These are phyloP conservation scores for Aspergillus intermedius DNA, from an alignment of 2,329 filamentous ascomycete species.

Conservation along the genomic window DNA sequence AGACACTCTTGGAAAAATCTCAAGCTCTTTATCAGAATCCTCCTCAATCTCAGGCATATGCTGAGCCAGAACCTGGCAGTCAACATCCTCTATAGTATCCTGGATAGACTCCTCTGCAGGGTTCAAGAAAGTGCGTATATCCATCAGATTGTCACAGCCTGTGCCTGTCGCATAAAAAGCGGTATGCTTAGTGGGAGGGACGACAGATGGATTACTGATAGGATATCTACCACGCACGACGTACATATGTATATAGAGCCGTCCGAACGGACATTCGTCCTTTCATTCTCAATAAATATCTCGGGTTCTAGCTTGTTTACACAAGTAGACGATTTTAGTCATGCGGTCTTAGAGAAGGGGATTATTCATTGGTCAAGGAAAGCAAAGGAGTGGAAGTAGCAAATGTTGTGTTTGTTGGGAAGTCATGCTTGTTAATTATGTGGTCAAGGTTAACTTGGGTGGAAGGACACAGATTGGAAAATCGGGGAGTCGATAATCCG, in stretches of 20 bases:
- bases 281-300: too few relatives aligned
- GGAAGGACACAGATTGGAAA: too few relatives aligned
- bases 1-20: background rate
- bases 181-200: too few relatives aligned
- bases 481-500: too few relatives aligned
- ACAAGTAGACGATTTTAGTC: background rate
- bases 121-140: slow-evolving; percentile 3
- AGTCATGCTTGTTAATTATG: slow-evolving; percentile 23
- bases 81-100: slow-evolving; percentile 3
- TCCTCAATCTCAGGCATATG: background rate
- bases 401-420: slow-evolving; percentile 16
- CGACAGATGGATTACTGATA: too few relatives aligned
- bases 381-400: slow-evolving; percentile 6
- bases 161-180: too few relatives aligned
- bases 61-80: background rate
- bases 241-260: too few relatives aligned
- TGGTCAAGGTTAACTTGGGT: slow-evolving; percentile 38
- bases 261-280: too few relatives aligned
- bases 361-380: background rate
- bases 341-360: background rate
- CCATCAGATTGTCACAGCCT: slow-evolving; percentile 6
- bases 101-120: slow-evolving; percentile 4
- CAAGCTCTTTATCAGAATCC: background rate
- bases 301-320: too few relatives aligned
- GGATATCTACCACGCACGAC: too few relatives aligned